Conservation (phyloP, 495 filamentous ascomycete genomes). For the Annulohypoxylon stygium region DNA sequence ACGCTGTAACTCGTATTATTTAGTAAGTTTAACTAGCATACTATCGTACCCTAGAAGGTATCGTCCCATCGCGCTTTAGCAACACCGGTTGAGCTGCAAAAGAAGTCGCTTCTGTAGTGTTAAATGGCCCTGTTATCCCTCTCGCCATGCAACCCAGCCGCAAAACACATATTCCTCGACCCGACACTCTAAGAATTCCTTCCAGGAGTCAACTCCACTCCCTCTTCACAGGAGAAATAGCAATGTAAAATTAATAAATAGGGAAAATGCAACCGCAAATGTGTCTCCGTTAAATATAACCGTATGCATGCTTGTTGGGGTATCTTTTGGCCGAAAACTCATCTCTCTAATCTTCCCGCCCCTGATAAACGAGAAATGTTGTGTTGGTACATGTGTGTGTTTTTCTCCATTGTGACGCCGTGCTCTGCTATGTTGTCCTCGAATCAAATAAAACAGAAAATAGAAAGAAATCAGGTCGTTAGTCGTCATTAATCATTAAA, state of each 20-base stretch:
- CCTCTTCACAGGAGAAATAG: not conserved
- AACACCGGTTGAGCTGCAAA: conserved; percentile 7
- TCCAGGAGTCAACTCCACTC: conserved; percentile 9
- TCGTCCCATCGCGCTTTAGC: not conserved
- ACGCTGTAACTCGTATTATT: conserved; percentile 12
- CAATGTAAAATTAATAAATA: not conserved
- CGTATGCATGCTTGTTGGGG: conserved; percentile 46
- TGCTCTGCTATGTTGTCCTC: conserved; percentile 21
- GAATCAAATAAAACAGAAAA: conserved; percentile 19
- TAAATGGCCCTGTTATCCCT: not conserved
- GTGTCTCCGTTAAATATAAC: conserved; percentile 26
- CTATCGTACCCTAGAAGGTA: conserved; percentile 13
- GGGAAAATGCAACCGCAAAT: conserved; percentile 27
- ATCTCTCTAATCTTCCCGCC: conserved; percentile 36
- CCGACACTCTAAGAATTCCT: not conserved
- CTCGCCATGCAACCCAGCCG: not conserved
- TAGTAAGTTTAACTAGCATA: conserved; percentile 14
- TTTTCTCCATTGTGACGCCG: conserved; percentile 32
- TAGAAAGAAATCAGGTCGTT: conserved; percentile 35
- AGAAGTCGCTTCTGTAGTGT: conserved; percentile 4
- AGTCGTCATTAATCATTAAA: conserved; percentile 36
- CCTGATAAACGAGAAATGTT: conserved; percentile 24
- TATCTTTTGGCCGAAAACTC: conserved; percentile 44
- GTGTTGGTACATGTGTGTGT: conserved; percentile 35
- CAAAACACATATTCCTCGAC: conserved; percentile 2